These are phyloP conservation scores for Scheffersomyces stambukii DNA, from an alignment of 1,139 yeast species.

Conservation along the genomic window DNA sequence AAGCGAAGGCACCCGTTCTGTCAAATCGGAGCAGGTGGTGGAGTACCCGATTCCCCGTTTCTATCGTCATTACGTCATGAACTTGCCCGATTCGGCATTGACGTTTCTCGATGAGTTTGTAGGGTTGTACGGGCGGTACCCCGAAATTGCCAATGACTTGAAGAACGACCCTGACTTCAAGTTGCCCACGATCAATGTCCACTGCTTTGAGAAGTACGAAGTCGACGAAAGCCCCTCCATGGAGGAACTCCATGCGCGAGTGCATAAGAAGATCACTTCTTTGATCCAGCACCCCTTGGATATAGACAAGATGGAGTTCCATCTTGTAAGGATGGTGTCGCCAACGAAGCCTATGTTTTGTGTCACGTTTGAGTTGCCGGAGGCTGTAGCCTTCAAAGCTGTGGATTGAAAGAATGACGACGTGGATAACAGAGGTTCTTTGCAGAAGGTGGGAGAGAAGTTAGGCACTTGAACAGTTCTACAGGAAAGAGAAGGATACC, in stretches of 20 bases:
- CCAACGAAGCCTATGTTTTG: constrained; percentile 98
- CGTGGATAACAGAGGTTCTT: no score
- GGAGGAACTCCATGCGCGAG: constrained; percentile 60
- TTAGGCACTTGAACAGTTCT: no score
- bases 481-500: no score
- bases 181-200: constrained; percentile 79
- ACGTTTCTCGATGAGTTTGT: constrained; percentile 75
- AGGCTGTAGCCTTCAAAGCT: constrained; percentile 60
- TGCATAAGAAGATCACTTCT: constrained; percentile 55
- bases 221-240: constrained; percentile 55
- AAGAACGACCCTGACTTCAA: constrained; percentile 39
- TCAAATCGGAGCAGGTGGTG: constrained; percentile 26
- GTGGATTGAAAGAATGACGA: no score
- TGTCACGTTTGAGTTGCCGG: constrained; percentile 74
- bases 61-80: constrained; percentile 83
- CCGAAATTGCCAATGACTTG: no score
- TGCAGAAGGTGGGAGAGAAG: no score
- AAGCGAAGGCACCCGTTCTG: constrained; percentile 18
- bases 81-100: constrained; percentile 89
- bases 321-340: constrained; percentile 87
- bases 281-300: constrained; percentile 50
- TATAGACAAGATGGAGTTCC: constrained; percentile 52
- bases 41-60: constrained; percentile 51
- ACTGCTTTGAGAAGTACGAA: constrained; percentile 86
- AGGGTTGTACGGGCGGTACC: constrained; percentile 55